Evolutionary conservation across 176 grass and related monocot genomes (phyloP).

Genomic region (Saccharum spontaneum): DNA sequence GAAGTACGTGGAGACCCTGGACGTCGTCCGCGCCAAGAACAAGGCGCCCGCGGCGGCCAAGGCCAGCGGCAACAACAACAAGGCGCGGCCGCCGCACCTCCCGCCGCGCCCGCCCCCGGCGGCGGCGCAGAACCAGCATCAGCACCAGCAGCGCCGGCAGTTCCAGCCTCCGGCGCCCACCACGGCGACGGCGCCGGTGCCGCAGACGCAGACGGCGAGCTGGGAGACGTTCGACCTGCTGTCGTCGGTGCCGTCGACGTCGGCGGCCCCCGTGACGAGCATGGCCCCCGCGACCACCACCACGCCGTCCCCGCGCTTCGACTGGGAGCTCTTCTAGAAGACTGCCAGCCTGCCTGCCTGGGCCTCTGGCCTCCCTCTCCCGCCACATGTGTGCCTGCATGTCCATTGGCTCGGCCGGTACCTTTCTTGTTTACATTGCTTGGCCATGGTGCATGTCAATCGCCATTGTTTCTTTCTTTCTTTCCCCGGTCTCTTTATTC

Average conservation of each 20-base stretch:
- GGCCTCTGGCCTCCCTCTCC: not conserved
- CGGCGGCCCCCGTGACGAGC: constrained; percentile 58
- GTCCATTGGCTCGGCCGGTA: constrained; percentile 33
- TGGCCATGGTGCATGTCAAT: constrained; percentile 40
- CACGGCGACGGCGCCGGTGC: constrained; percentile 34
- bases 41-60: not conserved
- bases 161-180: constrained; percentile 46
- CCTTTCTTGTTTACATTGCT: constrained; percentile 40
- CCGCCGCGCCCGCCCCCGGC: constrained; percentile 44
- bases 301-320: constrained; percentile 58
- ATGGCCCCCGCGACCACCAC: constrained; percentile 63
- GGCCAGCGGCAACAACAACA: constrained; percentile 4
- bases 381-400: constrained; percentile 12
- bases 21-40: constrained; percentile 75
- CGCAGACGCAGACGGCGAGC: constrained; percentile 49
- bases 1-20: constrained; percentile 81
- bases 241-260: constrained; percentile 64
- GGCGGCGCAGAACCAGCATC: constrained; percentile 19
- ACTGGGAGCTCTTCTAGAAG: constrained; percentile 92
- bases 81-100: constrained; percentile 38
- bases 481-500: not conserved
- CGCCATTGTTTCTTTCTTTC: constrained; percentile 30
- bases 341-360: not conserved
- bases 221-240: constrained; percentile 93
- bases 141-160: constrained; percentile 46